phyloP scores from a whole-genome alignment of 306 rosid genomes.

The Quercus rubra region DNA sequence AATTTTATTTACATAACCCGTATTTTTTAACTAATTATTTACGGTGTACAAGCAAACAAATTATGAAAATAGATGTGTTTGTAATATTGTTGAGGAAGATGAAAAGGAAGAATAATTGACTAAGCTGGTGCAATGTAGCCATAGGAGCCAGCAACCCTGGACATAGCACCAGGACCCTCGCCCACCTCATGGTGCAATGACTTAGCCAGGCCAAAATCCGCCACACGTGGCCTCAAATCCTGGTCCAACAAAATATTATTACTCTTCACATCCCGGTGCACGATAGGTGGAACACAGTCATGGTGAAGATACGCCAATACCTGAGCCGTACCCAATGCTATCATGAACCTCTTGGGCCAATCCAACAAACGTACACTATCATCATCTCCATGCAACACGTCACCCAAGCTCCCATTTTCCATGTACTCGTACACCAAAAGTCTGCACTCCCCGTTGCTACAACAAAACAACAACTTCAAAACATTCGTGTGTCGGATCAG shows the following conservation, averaged over 20 bases:
- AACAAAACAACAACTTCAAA: constrained; percentile 66
- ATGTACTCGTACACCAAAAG: constrained; percentile 70
- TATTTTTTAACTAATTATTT: too few species aligned
- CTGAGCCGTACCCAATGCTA: constrained; percentile 67
- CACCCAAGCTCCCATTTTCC: constrained; percentile 83
- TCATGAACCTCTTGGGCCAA: constrained; percentile 47
- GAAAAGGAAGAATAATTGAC: background rate
- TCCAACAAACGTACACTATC: constrained; percentile 23
- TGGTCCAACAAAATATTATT: constrained; percentile 71
- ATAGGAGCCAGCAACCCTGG: constrained; percentile 71
- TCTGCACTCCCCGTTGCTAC: constrained; percentile 50
- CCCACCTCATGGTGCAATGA: constrained; percentile 33
- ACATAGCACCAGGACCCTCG: constrained; percentile 33
- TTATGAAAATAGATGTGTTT: too few species aligned
- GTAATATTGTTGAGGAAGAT: too few species aligned
- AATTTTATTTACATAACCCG: too few species aligned
- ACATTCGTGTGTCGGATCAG: constrained; percentile 74
- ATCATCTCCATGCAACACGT: constrained; percentile 52
- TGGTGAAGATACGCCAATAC: constrained; percentile 81
- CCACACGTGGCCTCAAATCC: constrained; percentile 59
- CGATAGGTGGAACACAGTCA: constrained; percentile 62
- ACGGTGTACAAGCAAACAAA: too few species aligned
- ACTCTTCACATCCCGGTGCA: constrained; percentile 91
- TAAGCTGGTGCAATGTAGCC: constrained; percentile 90
- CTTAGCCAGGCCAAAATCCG: constrained; percentile 86